These are phyloP conservation scores for Aspergillus cavernicola DNA, from an alignment of 495 filamentous ascomycete species.

Conservation along the genomic window DNA sequence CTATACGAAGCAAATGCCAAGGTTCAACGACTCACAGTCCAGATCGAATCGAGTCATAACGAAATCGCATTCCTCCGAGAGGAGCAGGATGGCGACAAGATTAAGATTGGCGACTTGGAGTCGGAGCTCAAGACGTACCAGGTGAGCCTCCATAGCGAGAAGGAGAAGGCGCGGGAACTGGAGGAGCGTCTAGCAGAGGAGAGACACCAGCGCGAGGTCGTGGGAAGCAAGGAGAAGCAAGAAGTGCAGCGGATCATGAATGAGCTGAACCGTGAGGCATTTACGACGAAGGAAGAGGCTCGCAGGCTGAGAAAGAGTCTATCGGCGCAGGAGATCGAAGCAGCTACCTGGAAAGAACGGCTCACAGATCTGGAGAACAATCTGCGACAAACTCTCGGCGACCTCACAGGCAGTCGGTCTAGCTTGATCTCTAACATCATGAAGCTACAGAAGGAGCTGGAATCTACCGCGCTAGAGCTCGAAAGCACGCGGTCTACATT, in stretches of 20 bases:
- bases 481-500: constrained; percentile 70
- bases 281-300: constrained; percentile 80
- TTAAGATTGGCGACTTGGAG: constrained; percentile 91
- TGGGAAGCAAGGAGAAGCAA: constrained; percentile 83
- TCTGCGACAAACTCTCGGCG: constrained; percentile 76
- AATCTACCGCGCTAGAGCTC: constrained; percentile 75
- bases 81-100: constrained; percentile 97
- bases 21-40: constrained; percentile 77
- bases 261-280: constrained; percentile 79
- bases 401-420: constrained; percentile 81
- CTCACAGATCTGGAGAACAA: constrained; percentile 86
- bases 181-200: constrained; percentile 75
- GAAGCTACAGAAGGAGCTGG: constrained; percentile 83
- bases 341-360: constrained; percentile 81
- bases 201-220: constrained; percentile 78
- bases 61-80: constrained; percentile 95
- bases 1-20: constrained; percentile 80
- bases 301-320: constrained; percentile 74
- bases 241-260: constrained; percentile 78
- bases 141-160: constrained; percentile 70
- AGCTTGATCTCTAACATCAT: constrained; percentile 82
- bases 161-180: constrained; percentile 72
- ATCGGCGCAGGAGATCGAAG: constrained; percentile 81
- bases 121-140: constrained; percentile 71
- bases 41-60: constrained; percentile 85